Percentiles rank a stretch among this genome's conserved stretches.
These are phyloP conservation scores for Chlorella sp. DNA, from an alignment of 139 green algal genomes.

Conservation along the genomic window DNA sequence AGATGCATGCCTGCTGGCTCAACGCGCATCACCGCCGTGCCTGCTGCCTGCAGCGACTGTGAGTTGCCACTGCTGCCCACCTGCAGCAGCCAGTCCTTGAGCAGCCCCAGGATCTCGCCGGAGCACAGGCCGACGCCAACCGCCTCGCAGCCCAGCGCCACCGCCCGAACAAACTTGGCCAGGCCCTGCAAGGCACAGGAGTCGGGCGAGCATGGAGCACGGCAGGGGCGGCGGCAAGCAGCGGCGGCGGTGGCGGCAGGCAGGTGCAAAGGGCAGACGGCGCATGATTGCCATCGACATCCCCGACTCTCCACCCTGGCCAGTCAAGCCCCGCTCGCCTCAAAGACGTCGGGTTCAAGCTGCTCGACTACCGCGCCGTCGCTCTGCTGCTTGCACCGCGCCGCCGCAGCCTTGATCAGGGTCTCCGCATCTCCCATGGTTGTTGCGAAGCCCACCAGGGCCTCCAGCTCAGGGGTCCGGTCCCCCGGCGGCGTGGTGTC, in stretches of 20 bases:
- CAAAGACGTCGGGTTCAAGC: not conserved
- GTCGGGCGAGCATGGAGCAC: not conserved
- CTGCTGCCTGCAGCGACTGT: no score
- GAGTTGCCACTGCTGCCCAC: not conserved
- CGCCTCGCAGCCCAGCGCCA: slow-evolving; percentile 22
- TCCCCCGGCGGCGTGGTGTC: not conserved
- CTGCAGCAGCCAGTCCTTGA: slow-evolving; percentile 14
- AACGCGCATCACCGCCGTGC: no score
- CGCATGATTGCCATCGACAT: not conserved
- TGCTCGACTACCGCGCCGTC: no score
- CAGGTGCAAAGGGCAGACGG: not conserved
- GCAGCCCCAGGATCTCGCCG: slow-evolving; percentile 7
- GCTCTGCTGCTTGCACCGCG: not conserved
- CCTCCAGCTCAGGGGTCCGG: slow-evolving; percentile 1
- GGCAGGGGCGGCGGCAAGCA: not conserved
- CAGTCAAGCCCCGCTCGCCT: not conserved
- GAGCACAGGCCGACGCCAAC: slow-evolving; percentile 25
- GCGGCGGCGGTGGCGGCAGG: not conserved
- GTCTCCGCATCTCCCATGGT: not conserved
- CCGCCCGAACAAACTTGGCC: not conserved
- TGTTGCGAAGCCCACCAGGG: not conserved
- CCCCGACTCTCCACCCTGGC: not conserved
- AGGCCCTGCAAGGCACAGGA: not conserved
- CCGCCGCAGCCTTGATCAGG: not conserved
- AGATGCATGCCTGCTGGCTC: no score